phyloP scores from a whole-genome alignment of 495 filamentous ascomycete genomes.

The Aspergillus heteromorphus region DNA sequence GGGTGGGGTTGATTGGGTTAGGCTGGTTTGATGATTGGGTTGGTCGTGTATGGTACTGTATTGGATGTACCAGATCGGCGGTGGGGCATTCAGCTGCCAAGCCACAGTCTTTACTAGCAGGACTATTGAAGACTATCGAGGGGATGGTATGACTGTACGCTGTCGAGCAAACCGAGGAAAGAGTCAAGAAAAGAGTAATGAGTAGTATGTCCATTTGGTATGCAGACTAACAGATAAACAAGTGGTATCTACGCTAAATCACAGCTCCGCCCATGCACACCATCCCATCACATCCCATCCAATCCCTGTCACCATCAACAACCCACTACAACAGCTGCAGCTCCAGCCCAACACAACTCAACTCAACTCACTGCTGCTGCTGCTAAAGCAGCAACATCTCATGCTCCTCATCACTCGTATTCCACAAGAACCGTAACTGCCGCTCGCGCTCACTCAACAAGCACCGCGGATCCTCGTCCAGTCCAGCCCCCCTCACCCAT shows the following conservation, averaged over 20 bases:
- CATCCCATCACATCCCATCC: background rate
- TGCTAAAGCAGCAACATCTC: slow-evolving; percentile 28
- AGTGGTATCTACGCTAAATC: background rate
- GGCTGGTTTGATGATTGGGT: too few species aligned
- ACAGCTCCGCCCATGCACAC: background rate
- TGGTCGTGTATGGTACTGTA: too few species aligned
- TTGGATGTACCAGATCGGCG: too few species aligned
- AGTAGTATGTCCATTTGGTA: background rate
- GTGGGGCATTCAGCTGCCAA: too few species aligned
- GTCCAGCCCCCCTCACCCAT: slow-evolving; percentile 30
- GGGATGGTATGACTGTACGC: background rate
- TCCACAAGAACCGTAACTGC: slow-evolving; percentile 28
- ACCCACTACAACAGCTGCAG: background rate
- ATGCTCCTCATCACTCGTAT: slow-evolving; percentile 31
- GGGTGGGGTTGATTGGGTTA: too few species aligned
- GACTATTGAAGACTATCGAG: too few species aligned
- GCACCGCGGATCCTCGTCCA: slow-evolving; percentile 34
- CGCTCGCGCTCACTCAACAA: slow-evolving; percentile 29
- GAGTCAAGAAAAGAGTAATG: too few species aligned
- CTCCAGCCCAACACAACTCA: background rate
- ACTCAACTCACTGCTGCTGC: too few species aligned
- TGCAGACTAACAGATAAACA: background rate
- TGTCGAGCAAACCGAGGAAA: too few species aligned
- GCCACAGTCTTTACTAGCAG: too few species aligned
- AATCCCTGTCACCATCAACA: background rate